Conservation (phyloP, 495 filamentous ascomycete genomes). For the Xylaria venustula region DNA sequence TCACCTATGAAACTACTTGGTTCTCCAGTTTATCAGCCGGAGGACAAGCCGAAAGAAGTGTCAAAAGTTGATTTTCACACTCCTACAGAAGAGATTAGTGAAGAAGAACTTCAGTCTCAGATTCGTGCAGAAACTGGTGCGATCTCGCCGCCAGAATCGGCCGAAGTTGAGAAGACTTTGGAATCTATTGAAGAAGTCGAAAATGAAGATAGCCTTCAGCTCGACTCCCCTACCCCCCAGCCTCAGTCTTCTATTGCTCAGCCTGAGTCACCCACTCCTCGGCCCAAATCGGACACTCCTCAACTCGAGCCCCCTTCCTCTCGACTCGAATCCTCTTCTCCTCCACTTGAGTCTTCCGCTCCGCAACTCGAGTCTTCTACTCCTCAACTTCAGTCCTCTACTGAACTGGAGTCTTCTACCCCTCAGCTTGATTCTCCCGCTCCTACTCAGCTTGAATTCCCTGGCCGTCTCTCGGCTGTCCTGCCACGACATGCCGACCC, state of each 20-base stretch:
- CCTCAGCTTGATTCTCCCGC: slow-evolving; percentile 42
- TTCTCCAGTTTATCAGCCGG: slow-evolving; percentile 4
- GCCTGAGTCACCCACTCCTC: slow-evolving; percentile 29
- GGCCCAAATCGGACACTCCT: too few relatives aligned
- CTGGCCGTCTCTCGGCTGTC: slow-evolving; percentile 51
- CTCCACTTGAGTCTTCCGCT: too few relatives aligned
- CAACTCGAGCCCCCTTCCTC: too few relatives aligned
- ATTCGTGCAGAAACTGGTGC: slow-evolving; percentile 6
- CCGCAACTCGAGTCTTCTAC: too few relatives aligned
- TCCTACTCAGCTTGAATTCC: slow-evolving; percentile 37
- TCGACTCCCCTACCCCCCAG: neutral
- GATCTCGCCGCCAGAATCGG: slow-evolving; percentile 9
- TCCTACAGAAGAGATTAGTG: slow-evolving; percentile 3
- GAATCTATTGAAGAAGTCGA: slow-evolving; percentile 9
- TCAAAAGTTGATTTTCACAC: slow-evolving; percentile 1
- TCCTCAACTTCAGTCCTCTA: too few relatives aligned
- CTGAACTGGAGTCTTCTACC: too few relatives aligned
- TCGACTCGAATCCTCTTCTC: too few relatives aligned
- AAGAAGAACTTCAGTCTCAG: slow-evolving; percentile 5
- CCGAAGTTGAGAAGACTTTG: neutral
- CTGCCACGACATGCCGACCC: slow-evolving; percentile 50
- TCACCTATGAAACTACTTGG: slow-evolving; percentile 27
- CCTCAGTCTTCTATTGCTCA: neutral
- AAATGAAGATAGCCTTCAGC: slow-evolving; percentile 11
- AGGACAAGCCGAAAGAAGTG: slow-evolving; percentile 10